Evolutionary conservation across 257 asterid genomes (phyloP), one percentile per base, ranked within the genome.

Genomic region (Jacaranda mimosifolia): DNA sequence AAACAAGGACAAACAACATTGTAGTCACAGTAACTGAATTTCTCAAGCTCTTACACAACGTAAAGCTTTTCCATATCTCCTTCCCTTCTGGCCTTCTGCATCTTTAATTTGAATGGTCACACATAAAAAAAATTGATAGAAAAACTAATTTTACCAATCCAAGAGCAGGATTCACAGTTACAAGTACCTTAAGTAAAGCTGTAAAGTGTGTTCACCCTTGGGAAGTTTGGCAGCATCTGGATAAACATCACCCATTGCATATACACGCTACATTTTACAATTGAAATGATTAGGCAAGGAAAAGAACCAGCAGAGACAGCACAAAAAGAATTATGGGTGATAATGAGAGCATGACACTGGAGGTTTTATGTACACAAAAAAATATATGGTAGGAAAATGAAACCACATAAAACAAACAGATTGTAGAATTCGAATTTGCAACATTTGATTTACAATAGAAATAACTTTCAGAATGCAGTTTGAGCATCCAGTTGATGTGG

Each of bases 161-260:
- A 82, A 52, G 70, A 74, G 19, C 19, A 65, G 74, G 79, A 68
- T 75, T 63, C 64, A 35, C 63, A 35, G 77, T 52, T n/a, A 26
- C 65, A 75, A 9, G 72, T 75, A 82, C 99, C 99, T 93, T 77
- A 95, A 75, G 88, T 87, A 88, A 51, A 95, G 97, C 88, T 86
- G 98, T 73, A 95, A 80, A 70, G 80, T 90, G 84, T 85, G 93
- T 78, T 95, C 98, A 75, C 98, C 99, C 96, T 93, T 95, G 32
- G 99, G 98, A 84, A 95, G 91, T 83, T 90, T 93, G 32, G 90
- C 86, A 15, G 83, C 59, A 7, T 84, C 86, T 68, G 99, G 99
- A 90, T 95, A 95, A 76, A 93, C 99, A 80, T 95, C 99, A 79
- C 99, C 99, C 92, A 79, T 79, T 73, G 97, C 84, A 84, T 88